phyloP scores from a whole-genome alignment of 1,284 basidiomycete species.

The Leccinum pachyderme region DNA sequence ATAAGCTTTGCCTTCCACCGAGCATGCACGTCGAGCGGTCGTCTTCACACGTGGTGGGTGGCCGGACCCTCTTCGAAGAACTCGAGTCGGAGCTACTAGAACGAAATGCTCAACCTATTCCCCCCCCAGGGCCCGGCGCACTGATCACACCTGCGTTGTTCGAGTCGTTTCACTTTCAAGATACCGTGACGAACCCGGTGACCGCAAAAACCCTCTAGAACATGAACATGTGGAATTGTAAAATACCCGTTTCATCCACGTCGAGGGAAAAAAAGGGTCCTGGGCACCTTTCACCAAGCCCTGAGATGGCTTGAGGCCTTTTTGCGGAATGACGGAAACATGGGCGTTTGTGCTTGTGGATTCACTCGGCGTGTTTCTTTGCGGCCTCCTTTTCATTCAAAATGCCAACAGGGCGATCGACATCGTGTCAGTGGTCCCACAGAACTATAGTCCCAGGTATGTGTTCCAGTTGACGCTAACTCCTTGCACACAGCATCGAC shows the following conservation, averaged over 20 bases:
- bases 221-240: no score
- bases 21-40: background rate
- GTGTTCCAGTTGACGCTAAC: background rate
- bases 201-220: no score
- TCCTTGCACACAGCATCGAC: background rate
- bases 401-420: no score
- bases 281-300: background rate
- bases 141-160: background rate
- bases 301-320: background rate
- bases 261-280: background rate
- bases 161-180: no score
- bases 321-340: no score
- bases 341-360: background rate
- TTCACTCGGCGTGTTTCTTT: background rate
- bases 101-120: background rate
- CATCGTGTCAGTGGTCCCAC: no score
- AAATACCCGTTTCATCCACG: no score
- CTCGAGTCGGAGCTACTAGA: background rate
- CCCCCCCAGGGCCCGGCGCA: background rate
- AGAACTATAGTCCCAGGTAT: background rate
- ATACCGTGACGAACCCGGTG: no score
- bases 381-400: background rate
- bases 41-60: background rate
- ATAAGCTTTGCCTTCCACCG: background rate
- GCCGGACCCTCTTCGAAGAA: background rate